Evolutionary conservation across 768 basidiomycete species (phyloP), one percentile per base, ranked within the genome.

Genomic region (Pholiota microspora): DNA sequence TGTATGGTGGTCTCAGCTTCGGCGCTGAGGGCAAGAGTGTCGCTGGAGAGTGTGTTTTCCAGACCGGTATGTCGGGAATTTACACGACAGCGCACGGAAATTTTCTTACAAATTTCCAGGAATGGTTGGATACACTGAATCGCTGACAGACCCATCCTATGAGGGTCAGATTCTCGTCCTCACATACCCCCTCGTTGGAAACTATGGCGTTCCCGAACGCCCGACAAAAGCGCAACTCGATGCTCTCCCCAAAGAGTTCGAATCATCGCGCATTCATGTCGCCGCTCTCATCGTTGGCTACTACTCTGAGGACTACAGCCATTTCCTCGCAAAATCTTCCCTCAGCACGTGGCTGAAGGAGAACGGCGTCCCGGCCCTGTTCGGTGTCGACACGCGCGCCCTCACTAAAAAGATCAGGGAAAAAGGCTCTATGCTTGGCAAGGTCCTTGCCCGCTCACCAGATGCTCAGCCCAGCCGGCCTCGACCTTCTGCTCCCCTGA

Each of bases 51-150:
- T 98, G 97, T 71, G 97, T 99, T 66, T 99, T 99, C 76, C 96
- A 98, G 77, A 99, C 97, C 35, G 97, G 97, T 95, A 66, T 69
- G 88, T 64, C 38, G 23, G n/a, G 18, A 7, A 21, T 45, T 6
- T 31, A n/a, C 15, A 16, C 32, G 47, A 42, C n/a, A 31, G 54
- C 21, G 45, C 54, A 52, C 45, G 23, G 54, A 35, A 15, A 49
- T 42, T 45, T 48, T 54, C 60, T 60, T 55, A 65, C 55, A 40
- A 42, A 16, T 44, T 9, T 53, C n/a, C 65, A 99, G 97, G 97
- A 53, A 98, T 99, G 96, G 94, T 98, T 53, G 97, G 97, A 27
- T 99, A 99, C 72, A 94, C 93, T 32, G 97, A 98, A 66, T 98
- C 96, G 16, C 77, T 98, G 62, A 99, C 97, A 42, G 97, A 98